Conservation (phyloP, 805 yeast genomes). For the Starmerella davenportii region DNA sequence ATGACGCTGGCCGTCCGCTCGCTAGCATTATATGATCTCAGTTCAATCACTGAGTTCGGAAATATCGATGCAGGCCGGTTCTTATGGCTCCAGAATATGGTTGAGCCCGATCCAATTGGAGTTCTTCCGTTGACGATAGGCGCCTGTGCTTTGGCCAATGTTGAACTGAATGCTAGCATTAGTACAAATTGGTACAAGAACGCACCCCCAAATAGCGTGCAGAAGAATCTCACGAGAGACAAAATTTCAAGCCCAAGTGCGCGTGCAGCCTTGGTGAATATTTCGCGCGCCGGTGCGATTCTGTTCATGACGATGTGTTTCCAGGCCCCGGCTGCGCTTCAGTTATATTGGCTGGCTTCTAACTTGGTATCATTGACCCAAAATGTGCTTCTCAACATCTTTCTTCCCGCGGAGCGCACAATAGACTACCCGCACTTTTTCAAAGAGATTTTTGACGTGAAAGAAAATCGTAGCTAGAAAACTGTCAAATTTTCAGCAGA, state of each 20-base stretch:
- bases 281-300: constrained; percentile 58
- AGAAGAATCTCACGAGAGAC: not conserved
- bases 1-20: constrained; percentile 60
- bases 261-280: constrained; percentile 32
- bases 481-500: too few species aligned
- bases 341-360: constrained; percentile 82
- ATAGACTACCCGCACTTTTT: constrained; percentile 21
- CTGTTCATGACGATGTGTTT: constrained; percentile 69
- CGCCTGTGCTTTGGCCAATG: constrained; percentile 48
- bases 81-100: constrained; percentile 43
- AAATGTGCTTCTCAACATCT: constrained; percentile 48
- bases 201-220: constrained; percentile 14
- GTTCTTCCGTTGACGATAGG: constrained; percentile 60
- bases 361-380: constrained; percentile 61
- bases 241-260: constrained; percentile 11
- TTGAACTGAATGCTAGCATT: constrained; percentile 66
- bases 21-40: constrained; percentile 38
- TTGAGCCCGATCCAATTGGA: constrained; percentile 42
- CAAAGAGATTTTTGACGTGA: constrained; percentile 1
- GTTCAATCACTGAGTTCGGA: constrained; percentile 17
- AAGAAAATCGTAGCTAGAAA: too few species aligned
- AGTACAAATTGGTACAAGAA: constrained; percentile 14
- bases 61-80: constrained; percentile 26
- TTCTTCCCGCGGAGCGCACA: constrained; percentile 39
- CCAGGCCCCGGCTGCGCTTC: constrained; percentile 70